These are phyloP conservation scores for Pugionium cornutum DNA, from an alignment of 345 rosid species.

Conservation along the genomic window DNA sequence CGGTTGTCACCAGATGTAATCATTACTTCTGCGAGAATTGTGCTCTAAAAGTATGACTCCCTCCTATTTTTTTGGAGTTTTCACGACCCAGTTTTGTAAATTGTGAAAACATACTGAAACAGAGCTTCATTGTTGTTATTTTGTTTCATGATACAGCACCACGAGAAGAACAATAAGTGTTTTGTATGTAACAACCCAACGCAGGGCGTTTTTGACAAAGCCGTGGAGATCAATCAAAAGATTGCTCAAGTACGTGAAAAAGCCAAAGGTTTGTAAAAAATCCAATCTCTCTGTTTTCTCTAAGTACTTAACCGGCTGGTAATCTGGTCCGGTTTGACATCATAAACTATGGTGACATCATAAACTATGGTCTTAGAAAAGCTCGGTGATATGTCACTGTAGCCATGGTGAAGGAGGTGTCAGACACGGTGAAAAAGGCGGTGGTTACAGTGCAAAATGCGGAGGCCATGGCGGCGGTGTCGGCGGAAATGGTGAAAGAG, in stretches of 20 bases:
- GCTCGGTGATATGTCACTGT: neutral
- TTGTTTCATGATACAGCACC: constrained; percentile 49
- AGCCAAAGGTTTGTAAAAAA: constrained; percentile 21
- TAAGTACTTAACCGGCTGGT: neutral
- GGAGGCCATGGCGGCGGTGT: neutral
- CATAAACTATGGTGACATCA: too few species aligned
- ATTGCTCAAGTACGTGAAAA: constrained; percentile 11
- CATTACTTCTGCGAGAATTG: constrained; percentile 77
- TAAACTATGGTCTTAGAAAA: neutral
- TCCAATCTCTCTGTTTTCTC: neutral
- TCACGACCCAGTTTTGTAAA: neutral
- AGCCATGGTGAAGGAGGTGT: constrained; percentile 13
- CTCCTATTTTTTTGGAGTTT: neutral
- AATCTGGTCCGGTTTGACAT: neutral
- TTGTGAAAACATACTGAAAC: neutral
- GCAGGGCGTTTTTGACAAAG: constrained; percentile 61
- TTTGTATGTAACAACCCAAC: constrained; percentile 76
- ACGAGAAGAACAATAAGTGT: constrained; percentile 59
- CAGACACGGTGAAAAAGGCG: neutral
- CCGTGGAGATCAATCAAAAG: constrained; percentile 56
- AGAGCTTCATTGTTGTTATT: neutral
- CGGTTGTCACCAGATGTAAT: constrained; percentile 65
- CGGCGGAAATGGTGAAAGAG: neutral
- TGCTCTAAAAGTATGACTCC: constrained; percentile 57
- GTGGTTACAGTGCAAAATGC: neutral